A percentile compares a stretch with the other conserved stretches of the same genome.
Evolutionary conservation across 257 asterid genomes (phyloP).

Genomic region (Eustoma russellianum): DNA sequence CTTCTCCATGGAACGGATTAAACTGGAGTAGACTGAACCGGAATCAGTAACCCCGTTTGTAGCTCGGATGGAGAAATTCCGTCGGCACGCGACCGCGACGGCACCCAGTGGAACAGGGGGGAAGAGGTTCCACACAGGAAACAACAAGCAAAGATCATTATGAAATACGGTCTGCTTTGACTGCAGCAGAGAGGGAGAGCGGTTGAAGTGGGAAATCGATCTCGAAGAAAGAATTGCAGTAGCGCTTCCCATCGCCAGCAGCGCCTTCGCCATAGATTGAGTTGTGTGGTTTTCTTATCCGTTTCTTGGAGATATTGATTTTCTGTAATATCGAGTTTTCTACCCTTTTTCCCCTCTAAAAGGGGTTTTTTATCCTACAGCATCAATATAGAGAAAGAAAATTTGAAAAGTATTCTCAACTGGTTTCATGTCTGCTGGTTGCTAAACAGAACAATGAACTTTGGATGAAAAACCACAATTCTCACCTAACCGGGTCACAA

Average conservation of each 20-base stretch:
- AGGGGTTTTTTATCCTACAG: too few relatives aligned
- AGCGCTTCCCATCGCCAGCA: slow-evolving; percentile 42
- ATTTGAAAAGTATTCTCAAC: too few relatives aligned
- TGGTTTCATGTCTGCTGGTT: too few relatives aligned
- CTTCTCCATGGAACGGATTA: slow-evolving; percentile 75
- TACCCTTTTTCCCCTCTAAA: too few relatives aligned
- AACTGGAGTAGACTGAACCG: slow-evolving; percentile 40
- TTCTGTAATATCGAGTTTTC: neutral
- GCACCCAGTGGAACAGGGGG: neutral
- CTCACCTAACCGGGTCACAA: too few relatives aligned
- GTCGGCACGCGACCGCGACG: slow-evolving; percentile 11
- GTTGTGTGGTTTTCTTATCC: too few relatives aligned
- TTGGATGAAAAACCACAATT: too few relatives aligned
- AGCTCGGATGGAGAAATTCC: slow-evolving; percentile 49
- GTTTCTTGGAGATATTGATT: too few relatives aligned
- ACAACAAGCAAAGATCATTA: neutral
- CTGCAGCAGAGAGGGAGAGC: slow-evolving; percentile 22
- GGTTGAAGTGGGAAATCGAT: slow-evolving; percentile 9
- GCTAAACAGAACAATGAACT: too few relatives aligned
- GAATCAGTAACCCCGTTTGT: slow-evolving; percentile 26
- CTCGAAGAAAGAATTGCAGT: slow-evolving; percentile 36
- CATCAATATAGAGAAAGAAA: too few relatives aligned
- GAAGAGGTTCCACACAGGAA: slow-evolving; percentile 13
- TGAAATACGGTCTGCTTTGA: slow-evolving; percentile 3
- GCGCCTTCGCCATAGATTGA: slow-evolving; percentile 27